Conservation (phyloP, 495 filamentous ascomycete species). For the Penicillium soppii region DNA sequence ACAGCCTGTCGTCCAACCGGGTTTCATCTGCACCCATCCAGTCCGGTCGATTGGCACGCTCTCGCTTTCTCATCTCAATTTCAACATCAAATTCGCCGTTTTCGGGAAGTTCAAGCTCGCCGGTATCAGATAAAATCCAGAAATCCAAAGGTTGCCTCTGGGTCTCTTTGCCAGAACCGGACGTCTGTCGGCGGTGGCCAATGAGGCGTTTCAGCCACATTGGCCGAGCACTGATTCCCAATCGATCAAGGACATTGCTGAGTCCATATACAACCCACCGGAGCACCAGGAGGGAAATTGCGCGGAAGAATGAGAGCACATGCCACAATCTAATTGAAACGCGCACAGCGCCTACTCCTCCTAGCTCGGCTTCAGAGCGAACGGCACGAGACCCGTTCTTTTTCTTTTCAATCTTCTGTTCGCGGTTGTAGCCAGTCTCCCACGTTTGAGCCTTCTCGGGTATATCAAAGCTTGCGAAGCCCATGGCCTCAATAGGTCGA, state of each 20-base stretch:
- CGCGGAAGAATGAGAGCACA: slow-evolving; percentile 69
- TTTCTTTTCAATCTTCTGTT: slow-evolving; percentile 55
- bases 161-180: slow-evolving; percentile 10
- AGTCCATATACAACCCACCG: slow-evolving; percentile 56
- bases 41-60: slow-evolving; percentile 29
- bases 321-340: slow-evolving; percentile 70
- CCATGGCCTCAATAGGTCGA: slow-evolving; percentile 28
- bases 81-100: slow-evolving; percentile 75
- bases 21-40: slow-evolving; percentile 53
- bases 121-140: slow-evolving; percentile 57
- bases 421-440: slow-evolving; percentile 66
- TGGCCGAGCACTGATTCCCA: slow-evolving; percentile 63
- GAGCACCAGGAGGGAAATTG: slow-evolving; percentile 65
- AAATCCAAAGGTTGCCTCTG: slow-evolving; percentile 49
- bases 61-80: slow-evolving; percentile 62
- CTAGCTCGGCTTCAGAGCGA: slow-evolving; percentile 42
- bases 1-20: slow-evolving; percentile 70
- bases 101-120: slow-evolving; percentile 54
- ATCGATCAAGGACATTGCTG: slow-evolving; percentile 52
- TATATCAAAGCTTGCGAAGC: slow-evolving; percentile 34
- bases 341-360: slow-evolving; percentile 76
- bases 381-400: slow-evolving; percentile 43
- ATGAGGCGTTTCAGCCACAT: slow-evolving; percentile 53
- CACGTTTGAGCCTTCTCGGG: slow-evolving; percentile 31
- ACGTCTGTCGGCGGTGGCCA: slow-evolving; percentile 20